Evolutionary conservation across 441 rosid genomes (phyloP).

Genomic region (Melastoma candidum): DNA sequence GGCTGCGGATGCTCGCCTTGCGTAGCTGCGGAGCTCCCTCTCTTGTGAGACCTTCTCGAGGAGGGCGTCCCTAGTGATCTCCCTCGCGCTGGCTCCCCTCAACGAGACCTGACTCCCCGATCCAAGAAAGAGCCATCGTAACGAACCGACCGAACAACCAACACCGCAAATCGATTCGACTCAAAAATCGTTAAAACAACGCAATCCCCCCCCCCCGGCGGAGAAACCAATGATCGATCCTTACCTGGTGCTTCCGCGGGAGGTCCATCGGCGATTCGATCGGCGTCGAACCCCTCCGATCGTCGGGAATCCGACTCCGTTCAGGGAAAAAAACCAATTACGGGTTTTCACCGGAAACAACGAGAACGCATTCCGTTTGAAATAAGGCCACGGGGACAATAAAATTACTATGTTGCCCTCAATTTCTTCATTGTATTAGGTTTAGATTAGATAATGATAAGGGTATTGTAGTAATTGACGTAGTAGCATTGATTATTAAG

Average conservation of each 20-base stretch:
- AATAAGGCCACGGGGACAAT: too few relatives aligned
- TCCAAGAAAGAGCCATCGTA: neutral
- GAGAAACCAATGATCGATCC: neutral
- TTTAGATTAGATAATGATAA: too few relatives aligned
- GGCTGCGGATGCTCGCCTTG: conserved; percentile 67
- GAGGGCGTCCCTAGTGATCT: conserved; percentile 88
- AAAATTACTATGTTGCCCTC: too few relatives aligned
- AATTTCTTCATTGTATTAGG: too few relatives aligned
- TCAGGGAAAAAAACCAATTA: too few relatives aligned
- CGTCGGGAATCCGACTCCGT: too few relatives aligned
- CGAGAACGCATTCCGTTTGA: too few relatives aligned
- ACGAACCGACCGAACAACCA: neutral
- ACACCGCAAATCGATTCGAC: neutral
- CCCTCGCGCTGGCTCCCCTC: conserved; percentile 87
- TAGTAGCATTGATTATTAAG: too few relatives aligned
- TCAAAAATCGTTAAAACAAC: neutral
- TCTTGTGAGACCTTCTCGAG: conserved; percentile 77
- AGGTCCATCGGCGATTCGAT: conserved; percentile 41
- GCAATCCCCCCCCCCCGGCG: neutral
- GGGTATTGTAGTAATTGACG: too few relatives aligned
- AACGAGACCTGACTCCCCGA: conserved; percentile 61
- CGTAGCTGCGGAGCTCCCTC: conserved; percentile 71
- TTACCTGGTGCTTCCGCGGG: conserved; percentile 68
- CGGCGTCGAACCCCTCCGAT: too few relatives aligned
- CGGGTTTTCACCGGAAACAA: too few relatives aligned